Conservation (phyloP, 2,329 filamentous ascomycete species). For the Didymella lethalis region DNA sequence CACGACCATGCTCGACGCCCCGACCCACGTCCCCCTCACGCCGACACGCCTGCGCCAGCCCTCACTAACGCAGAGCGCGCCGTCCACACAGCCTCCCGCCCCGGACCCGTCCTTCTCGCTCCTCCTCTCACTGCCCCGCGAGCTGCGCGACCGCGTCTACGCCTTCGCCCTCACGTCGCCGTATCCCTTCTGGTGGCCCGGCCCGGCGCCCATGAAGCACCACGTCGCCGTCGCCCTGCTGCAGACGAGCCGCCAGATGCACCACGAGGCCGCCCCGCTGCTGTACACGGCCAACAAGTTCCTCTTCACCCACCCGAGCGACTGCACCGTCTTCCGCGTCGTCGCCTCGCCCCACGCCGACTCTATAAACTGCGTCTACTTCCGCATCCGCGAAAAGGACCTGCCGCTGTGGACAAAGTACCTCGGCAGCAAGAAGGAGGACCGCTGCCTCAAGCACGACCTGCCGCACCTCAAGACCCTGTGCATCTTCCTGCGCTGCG, state of each 20-base stretch:
- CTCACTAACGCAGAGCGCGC: conserved; percentile 25
- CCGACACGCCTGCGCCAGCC: conserved; percentile 41
- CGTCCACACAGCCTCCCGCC: not conserved
- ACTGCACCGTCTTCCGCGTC: conserved; percentile 52
- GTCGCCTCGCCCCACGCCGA: conserved; percentile 40
- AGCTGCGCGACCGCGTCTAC: conserved; percentile 50
- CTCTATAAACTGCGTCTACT: conserved; percentile 42
- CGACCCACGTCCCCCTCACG: conserved; percentile 33
- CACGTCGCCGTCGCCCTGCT: conserved; percentile 41
- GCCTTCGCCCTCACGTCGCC: conserved; percentile 41
- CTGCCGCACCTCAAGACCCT: conserved; percentile 48
- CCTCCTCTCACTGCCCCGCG: conserved; percentile 47
- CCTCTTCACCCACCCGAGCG: conserved; percentile 50
- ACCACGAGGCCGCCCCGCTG: conserved; percentile 45
- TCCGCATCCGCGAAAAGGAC: conserved; percentile 50
- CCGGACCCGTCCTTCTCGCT: conserved; percentile 41
- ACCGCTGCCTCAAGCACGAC: conserved; percentile 45
- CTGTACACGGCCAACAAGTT: conserved; percentile 51
- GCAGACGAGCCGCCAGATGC: conserved; percentile 39
- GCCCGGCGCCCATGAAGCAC: conserved; percentile 28
- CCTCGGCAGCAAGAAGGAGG: conserved; percentile 40
- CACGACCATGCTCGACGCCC: conserved; percentile 46
- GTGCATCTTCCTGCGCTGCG: conserved; percentile 47
- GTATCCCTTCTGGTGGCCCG: conserved; percentile 47
- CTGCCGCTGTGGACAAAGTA: conserved; percentile 49